Base-by-base conservation (phyloP, 2,329 filamentous ascomycete species). In the Rhynchosporium graminicola region DNA sequence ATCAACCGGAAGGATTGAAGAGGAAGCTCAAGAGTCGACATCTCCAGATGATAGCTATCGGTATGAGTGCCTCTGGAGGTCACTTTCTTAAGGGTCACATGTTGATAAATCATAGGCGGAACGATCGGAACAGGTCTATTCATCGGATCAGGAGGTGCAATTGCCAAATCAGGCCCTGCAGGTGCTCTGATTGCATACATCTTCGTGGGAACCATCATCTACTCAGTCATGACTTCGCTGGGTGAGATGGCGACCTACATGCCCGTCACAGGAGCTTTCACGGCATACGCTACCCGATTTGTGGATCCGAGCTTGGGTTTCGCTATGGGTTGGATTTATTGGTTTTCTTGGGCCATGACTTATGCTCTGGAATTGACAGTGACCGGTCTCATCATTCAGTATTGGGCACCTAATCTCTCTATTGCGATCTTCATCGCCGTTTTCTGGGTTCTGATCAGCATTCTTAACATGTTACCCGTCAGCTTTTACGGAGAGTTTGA, bases 301-400 rank as follows among this genome's bases (percentile, higher is more conserved):
- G 82, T 92, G 62, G 87, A 90, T 71, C 86, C 85, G 10, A 87
- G 86, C 61, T 78, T 92, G 54, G 89, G 88, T 7, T 92, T 92
- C 70, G 82, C 89, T 26, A 89, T 92, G 82, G 90, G 90, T 26
- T 93, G 89, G 89, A 87, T 91, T 63, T 93, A 93, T 76, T 93
- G 88, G 87, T 92, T 92, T 72, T 87, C 83, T 43, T 93, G 87
- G 88, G 81, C 86, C 20, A 85, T 88, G 62, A 91, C 89, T 0
- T 90, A 85, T 68, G 88, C 88, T 0, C 82, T 92, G 8, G 89
- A 93, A 72, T 79, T 92, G 45, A 89, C 86, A 0, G 87, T 88
- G 0, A 86, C 88, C 1, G 89, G 88, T 4, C 78, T 92, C 54
- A 89, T 92, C 61, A 89, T 92, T 65, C 86, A 91, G 73, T 92